Evolutionary conservation across 2,329 filamentous ascomycete genomes (phyloP), one percentile per base, ranked within the genome.

Genomic region (Davidsoniella virescens): DNA sequence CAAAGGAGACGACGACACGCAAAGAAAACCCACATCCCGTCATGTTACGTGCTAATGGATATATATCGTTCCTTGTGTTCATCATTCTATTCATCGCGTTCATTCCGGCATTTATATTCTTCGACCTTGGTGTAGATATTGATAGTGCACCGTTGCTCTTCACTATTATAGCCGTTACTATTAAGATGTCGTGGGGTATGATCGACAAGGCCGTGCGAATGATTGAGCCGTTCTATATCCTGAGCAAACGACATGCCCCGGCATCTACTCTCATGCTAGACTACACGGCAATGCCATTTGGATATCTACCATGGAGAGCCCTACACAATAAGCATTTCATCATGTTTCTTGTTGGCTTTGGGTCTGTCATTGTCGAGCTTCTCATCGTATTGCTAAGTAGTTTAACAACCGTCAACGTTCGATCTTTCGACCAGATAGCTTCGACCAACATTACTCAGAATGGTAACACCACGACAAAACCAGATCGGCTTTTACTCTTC

Each of bases 141-240:
- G 60, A 66, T 1, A n/a, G 42, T 9, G 23, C 76, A 1, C 77
- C 81, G 0, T 84, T 78, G 71, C 64, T 80, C 6, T 64, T 84
- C 29, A 86, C 82, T 0, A 70, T 72, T 2, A 59, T 84, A 5
- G 78, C 81, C 1, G 79, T 84, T 17, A 63, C 70, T 51, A 72
- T 86, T 57, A 84, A 84, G 61, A 69, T 85, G 18, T 66, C 72
- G 43, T 87, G 81, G 82, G 73, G 73, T 54, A 74, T 76, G 2
- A 68, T 86, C 54, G 83, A 86, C 58, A 80, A 75, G 51, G 74
- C 78, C 23, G 71, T 85, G 44, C 78, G 82, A 40, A 80, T 85
- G 71, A 76, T 85, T 62, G 80, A 86, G 61, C 82, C 82, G 2
- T 87, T 82, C 59, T 84, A 80, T 59, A 75, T 84, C 53, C 72